Evolutionary conservation across 306 rosid genomes (phyloP).

Genomic region (Crataegus laevigata): DNA sequence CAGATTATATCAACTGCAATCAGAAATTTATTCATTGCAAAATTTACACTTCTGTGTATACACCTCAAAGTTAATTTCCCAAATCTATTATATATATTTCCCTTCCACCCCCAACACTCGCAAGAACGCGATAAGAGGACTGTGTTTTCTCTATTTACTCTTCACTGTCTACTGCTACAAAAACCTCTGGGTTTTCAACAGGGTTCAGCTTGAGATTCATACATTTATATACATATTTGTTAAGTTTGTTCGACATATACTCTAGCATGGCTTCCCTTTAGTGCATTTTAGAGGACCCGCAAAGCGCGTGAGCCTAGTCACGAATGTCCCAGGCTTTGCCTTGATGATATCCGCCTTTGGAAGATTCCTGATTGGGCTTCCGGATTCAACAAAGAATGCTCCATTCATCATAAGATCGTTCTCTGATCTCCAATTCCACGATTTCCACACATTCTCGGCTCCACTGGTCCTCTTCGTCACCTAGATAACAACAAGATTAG

Average conservation of each 20-base stretch:
- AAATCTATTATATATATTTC: background rate
- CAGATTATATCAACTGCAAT: background rate
- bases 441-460: constrained; percentile 34
- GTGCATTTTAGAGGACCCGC: constrained; percentile 40
- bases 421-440: constrained; percentile 55
- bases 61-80: background rate
- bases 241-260: background rate
- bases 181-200: constrained; percentile 1
- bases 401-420: constrained; percentile 42
- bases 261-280: constrained; percentile 26
- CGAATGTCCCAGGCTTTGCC: constrained; percentile 31
- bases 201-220: constrained; percentile 3
- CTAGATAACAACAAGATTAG: constrained; percentile 17
- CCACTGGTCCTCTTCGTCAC: constrained; percentile 48
- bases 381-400: constrained; percentile 38
- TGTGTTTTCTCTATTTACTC: background rate
- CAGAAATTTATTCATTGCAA: background rate
- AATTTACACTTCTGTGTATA: background rate
- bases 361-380: constrained; percentile 5
- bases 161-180: background rate
- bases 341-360: constrained; percentile 6
- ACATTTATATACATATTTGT: background rate
- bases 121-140: background rate
- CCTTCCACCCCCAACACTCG: background rate
- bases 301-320: constrained; percentile 33